phyloP scores from a whole-genome alignment of 1,139 yeast genomes.

The Debaryomyces sp. region DNA sequence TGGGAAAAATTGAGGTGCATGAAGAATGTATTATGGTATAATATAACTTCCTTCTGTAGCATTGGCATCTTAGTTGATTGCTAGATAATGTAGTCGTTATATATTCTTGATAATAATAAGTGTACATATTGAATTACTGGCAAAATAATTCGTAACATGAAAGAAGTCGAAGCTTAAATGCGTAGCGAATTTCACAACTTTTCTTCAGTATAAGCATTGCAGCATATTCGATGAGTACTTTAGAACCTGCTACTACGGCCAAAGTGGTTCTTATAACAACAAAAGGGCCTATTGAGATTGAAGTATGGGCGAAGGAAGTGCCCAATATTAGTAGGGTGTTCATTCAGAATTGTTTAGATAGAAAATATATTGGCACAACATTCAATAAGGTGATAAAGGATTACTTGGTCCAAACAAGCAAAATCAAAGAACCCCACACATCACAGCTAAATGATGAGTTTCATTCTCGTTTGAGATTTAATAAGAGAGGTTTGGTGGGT shows the following conservation, averaged over 20 bases:
- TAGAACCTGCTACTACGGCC: constrained; percentile 66
- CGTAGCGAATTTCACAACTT: not conserved
- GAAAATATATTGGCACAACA: constrained; percentile 40
- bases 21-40: not conserved
- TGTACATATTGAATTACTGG: not conserved
- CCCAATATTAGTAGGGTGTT: constrained; percentile 56
- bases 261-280: constrained; percentile 57
- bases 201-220: not conserved
- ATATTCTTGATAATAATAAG: not conserved
- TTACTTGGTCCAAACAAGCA: constrained; percentile 34
- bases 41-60: not conserved
- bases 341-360: constrained; percentile 49
- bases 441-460: constrained; percentile 45
- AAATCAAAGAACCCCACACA: constrained; percentile 6
- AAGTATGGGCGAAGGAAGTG: constrained; percentile 72
- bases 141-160: not conserved
- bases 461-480: constrained; percentile 58
- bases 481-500: constrained; percentile 60
- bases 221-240: constrained; percentile 54
- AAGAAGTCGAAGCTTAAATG: not conserved
- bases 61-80: not conserved
- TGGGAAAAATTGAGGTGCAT: not conserved
- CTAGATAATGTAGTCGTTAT: not conserved
- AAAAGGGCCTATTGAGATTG: constrained; percentile 63
- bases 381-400: constrained; percentile 45